Percentiles rank a stretch among this genome's conserved stretches.
Conservation (phyloP, 495 filamentous ascomycete species). For the Trypethelium eluteriae region DNA sequence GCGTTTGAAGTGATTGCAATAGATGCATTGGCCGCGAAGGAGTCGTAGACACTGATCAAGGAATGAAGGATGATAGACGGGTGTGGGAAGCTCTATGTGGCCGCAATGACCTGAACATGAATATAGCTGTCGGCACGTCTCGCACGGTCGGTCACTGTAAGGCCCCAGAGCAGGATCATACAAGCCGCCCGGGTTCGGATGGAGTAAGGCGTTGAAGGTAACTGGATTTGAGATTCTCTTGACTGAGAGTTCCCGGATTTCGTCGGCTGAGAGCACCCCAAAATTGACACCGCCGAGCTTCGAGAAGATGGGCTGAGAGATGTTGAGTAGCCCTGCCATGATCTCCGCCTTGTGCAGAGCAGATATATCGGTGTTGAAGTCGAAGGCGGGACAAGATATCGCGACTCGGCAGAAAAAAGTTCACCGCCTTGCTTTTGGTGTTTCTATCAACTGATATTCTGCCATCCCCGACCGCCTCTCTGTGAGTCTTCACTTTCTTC, state of each 20-base stretch:
- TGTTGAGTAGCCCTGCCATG: constrained; percentile 53
- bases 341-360: background rate
- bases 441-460: background rate
- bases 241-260: constrained; percentile 83
- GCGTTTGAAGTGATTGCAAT: constrained; percentile 77
- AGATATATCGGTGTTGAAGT: background rate
- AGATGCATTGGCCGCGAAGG: constrained; percentile 76
- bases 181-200: constrained; percentile 77
- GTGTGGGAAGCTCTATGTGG: constrained; percentile 88
- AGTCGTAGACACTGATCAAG: constrained; percentile 83
- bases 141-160: constrained; percentile 66
- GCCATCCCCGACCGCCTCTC: background rate
- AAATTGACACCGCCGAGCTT: constrained; percentile 84
- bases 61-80: constrained; percentile 87
- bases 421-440: background rate
- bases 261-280: constrained; percentile 65
- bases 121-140: constrained; percentile 19
- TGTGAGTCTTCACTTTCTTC: background rate
- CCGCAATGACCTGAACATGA: constrained; percentile 88
- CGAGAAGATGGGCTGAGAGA: constrained; percentile 80
- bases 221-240: constrained; percentile 82
- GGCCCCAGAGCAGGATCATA: constrained; percentile 93
- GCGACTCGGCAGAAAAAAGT: constrained; percentile 6
- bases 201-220: constrained; percentile 81
- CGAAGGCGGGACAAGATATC: background rate